Evolutionary conservation across 2,329 filamentous ascomycete genomes (phyloP).

Genomic region (Rhinocladiella similis): DNA sequence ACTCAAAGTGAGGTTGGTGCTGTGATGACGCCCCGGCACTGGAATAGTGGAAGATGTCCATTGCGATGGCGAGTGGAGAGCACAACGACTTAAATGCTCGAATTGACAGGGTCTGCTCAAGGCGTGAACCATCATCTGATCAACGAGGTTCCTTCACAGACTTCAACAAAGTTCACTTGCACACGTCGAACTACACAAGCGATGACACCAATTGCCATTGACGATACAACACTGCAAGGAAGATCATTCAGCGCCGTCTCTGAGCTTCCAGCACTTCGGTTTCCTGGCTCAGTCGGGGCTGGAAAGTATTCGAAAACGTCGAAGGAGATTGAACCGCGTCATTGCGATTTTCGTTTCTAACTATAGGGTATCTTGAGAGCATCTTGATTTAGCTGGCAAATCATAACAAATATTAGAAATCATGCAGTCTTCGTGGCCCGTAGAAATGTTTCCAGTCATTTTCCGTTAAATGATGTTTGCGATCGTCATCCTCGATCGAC

Average conservation of each 20-base stretch:
- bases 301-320: background rate
- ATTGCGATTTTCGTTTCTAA: background rate
- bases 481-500: conserved; percentile 45
- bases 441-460: background rate
- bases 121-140: too few relatives aligned
- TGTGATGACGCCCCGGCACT: background rate
- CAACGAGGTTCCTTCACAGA: too few relatives aligned
- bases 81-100: background rate
- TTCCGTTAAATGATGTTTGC: conserved; percentile 42
- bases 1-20: conserved; percentile 12
- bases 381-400: background rate
- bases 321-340: background rate
- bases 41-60: background rate
- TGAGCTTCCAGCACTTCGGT: too few relatives aligned
- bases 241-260: too few relatives aligned
- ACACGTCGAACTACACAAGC: too few relatives aligned
- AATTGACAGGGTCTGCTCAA: too few relatives aligned
- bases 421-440: background rate
- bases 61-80: background rate
- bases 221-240: too few relatives aligned
- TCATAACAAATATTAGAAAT: background rate
- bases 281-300: too few relatives aligned
- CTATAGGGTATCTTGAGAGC: background rate
- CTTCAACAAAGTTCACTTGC: too few relatives aligned
- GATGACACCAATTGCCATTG: too few relatives aligned